A percentile compares a stretch with the other conserved stretches of the same genome.
phyloP scores from a whole-genome alignment of 225 moss, liverwort and hornwort genomes.

The Polytrichum formosum region DNA sequence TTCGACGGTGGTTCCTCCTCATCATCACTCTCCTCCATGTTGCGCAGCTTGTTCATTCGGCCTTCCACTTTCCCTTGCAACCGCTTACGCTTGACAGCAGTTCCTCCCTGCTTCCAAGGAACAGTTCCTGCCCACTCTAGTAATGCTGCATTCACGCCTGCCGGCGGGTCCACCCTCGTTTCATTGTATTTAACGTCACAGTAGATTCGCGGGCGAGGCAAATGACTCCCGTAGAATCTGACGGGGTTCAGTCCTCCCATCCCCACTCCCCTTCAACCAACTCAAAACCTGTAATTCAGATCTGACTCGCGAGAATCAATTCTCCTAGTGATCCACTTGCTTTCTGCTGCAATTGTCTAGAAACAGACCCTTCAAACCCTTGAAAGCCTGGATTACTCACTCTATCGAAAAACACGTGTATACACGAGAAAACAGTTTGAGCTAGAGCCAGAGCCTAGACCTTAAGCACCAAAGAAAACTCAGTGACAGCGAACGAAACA shows the following conservation, averaged over 20 bases:
- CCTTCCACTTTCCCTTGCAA: conserved; percentile 56
- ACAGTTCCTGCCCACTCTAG: conserved; percentile 42
- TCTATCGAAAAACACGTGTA: no score
- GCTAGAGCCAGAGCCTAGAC: no score
- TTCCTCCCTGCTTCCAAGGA: conserved; percentile 50
- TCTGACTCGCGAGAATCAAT: no score
- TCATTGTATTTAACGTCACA: conserved; percentile 14
- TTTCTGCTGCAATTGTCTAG: no score
- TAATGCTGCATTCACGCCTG: conserved; percentile 24
- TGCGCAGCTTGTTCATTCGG: conserved; percentile 33
- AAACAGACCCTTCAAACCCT: no score
- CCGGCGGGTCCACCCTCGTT: conserved; percentile 29
- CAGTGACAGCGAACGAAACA: no score
- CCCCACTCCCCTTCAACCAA: no score
- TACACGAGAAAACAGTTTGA: no score
- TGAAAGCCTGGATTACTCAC: no score
- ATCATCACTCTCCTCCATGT: conserved; percentile 22
- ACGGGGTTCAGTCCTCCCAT: conserved; percentile 17
- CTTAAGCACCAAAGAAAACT: no score
- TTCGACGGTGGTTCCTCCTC: not conserved
- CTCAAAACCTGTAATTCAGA: no score
- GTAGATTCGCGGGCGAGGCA: conserved; percentile 41
- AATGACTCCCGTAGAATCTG: conserved; percentile 33
- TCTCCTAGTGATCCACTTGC: no score
- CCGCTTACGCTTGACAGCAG: conserved; percentile 22